Percentiles rank a stretch among this genome's conserved stretches.
Conservation (phyloP, 768 basidiomycete species). For the Agrocybe chaxingu region DNA sequence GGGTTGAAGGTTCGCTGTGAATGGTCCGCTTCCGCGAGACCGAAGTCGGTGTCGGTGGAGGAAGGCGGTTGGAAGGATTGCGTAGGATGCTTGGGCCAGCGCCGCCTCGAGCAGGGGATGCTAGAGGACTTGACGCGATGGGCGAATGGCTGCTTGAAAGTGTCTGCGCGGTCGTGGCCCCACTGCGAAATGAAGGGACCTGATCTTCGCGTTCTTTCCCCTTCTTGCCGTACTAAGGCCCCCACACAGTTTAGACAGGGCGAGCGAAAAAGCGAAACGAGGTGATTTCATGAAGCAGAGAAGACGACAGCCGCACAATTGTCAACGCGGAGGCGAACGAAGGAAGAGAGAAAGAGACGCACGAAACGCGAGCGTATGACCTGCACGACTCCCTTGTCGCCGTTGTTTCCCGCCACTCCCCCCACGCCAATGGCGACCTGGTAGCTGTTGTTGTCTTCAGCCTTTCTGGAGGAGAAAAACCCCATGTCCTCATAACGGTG, state of each 20-base stretch:
- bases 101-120: constrained; percentile 11
- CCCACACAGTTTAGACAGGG: constrained; percentile 4
- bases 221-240: constrained; percentile 53
- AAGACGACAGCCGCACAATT: constrained; percentile 13
- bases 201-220: constrained; percentile 51
- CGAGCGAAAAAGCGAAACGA: constrained; percentile 8
- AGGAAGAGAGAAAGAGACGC: constrained; percentile 25
- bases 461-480: constrained; percentile 49
- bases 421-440: constrained; percentile 23
- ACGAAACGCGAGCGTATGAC: constrained; percentile 64
- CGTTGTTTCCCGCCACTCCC: constrained; percentile 17
- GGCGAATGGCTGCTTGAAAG: constrained; percentile 28
- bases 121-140: constrained; percentile 19
- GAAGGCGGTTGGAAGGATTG: constrained; percentile 16
- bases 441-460: constrained; percentile 36
- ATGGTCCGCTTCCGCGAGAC: constrained; percentile 14
- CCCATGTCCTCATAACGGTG: constrained; percentile 47
- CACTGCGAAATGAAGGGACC: constrained; percentile 27
- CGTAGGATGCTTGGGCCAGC: constrained; percentile 26
- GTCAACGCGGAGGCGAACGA: constrained; percentile 7
- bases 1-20: constrained; percentile 7
- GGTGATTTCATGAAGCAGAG: constrained; percentile 1
- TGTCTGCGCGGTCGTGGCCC: constrained; percentile 33
- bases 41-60: constrained; percentile 18
- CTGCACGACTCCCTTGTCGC: constrained; percentile 47